Evolutionary conservation across 148 eudicot species (phyloP), one percentile per base, ranked within the genome.

Genomic region (Rhododendron simsii): DNA sequence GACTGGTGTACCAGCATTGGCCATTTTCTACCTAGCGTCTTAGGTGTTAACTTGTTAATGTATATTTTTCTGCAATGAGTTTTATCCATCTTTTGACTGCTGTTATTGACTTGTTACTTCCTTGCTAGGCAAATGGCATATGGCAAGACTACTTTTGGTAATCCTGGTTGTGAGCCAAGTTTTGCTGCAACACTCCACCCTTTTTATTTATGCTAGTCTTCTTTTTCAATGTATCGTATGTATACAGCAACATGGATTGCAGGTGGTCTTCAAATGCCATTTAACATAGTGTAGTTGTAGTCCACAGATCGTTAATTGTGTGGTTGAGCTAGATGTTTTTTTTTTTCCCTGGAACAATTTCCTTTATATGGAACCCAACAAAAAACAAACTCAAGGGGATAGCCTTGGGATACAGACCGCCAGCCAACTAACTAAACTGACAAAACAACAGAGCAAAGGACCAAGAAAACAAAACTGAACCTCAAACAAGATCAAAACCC

Each of bases 31-130:
- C 30, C 41, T 83, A 28, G 59, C 67, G 33, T 33, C 65, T 57
- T 78, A 57, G 63, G 41, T 33, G 65, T 80, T 30, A 78, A 65
- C 83, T 30, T 78, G 20, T 78, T 21, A 79, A 18, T 84, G 89
- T 87, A 80, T 69, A 87, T 79, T 53, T 47, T 83, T 45, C n/a
- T 20, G 84, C 37, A 9, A 26, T 11, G 33, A 28, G 48, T 55
- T 65, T 39, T 23, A 4, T 84, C 81, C 33, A 80, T 39, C 78
- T 78, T 78, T n/a, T 50, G 73, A 18, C 83, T 21, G 21, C 84
- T 73, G 53, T 78, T 39, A 30, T n/a, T 39, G 85, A 59, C 5
- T 20, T 81, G 3, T 51, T n/a, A 33, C 23, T 30, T 50, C 73
- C 78, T 81, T 50, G 23, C 47, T 30, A 14, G 61, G 35, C 14